Evolutionary conservation across 1,284 basidiomycete species (phyloP), one percentile per base, ranked within the genome.

Genomic region (Cryptococcus floricola): DNA sequence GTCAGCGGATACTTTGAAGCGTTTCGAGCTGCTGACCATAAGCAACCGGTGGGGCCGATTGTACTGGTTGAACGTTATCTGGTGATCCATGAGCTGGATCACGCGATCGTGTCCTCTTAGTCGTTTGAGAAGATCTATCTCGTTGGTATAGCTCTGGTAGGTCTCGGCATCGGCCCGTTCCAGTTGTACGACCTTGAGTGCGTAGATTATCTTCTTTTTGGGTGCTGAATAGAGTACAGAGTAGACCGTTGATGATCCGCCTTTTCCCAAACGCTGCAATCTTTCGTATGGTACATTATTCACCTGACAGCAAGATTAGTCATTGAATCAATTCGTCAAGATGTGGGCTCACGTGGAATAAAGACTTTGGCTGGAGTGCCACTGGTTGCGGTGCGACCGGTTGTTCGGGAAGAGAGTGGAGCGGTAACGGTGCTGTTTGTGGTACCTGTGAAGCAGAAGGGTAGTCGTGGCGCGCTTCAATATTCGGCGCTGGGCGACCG

Each of bases 231-330:
- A 88, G 69, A 94, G 82, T 12, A 94, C 91, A 28, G 90, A 87
- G 74, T 87, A 96, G 19, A 96, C 93, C 52, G 89, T 87, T n/a
- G 91, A 95, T 9, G 91, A 88, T 0, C 93, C 93, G 41, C 93
- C 93, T 69, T 87, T 89, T 41, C 93, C 93, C 53, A 97, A 85
- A 72, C 91, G 79, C 62, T 93, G 90, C 1, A 94, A 81, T 1
- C 90, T 85, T 23, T 86, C 85, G 63, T 95, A 96, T 0, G 81
- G 76, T 65, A 85, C 86, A 68, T 85, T 88, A 77, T 95, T 95
- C 28, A 92, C 86, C 85, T 78, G 34, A n/a, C 25, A 47, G 14
- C 41, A 9, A 23, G 23, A 44, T 43, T 10, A 42, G 23, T 43
- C 38, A 42, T 16, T 39, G 39, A 13, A 25, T 39, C n/a, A 37